Conservation (phyloP, 2,329 filamentous ascomycete species). For the Fusarium sp. region DNA sequence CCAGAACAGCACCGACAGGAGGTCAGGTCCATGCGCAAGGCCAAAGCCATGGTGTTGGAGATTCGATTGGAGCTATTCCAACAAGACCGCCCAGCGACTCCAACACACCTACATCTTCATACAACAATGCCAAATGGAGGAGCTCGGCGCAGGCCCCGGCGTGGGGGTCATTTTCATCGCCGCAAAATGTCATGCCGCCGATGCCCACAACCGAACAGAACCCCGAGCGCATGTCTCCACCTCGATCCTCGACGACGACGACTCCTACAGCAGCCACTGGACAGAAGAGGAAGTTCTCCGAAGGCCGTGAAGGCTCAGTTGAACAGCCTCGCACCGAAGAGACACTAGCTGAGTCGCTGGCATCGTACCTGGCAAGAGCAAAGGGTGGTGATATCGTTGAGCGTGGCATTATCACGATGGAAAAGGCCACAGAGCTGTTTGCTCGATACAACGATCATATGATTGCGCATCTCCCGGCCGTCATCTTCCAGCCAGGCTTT, state of each 20-base stretch:
- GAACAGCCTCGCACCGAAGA: slow-evolving; percentile 30
- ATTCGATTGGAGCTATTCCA: slow-evolving; percentile 21
- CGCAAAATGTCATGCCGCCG: slow-evolving; percentile 24
- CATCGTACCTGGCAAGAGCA: slow-evolving; percentile 39
- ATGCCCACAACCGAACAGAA: slow-evolving; percentile 25
- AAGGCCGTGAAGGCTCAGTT: slow-evolving; percentile 31
- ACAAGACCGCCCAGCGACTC: slow-evolving; percentile 22
- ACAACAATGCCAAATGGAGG: slow-evolving; percentile 25
- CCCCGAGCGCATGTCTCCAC: slow-evolving; percentile 23
- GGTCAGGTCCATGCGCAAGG: slow-evolving; percentile 19
- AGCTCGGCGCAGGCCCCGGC: slow-evolving; percentile 12
- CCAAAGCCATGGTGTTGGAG: slow-evolving; percentile 11
- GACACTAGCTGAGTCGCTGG: slow-evolving; percentile 31
- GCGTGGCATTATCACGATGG: slow-evolving; percentile 67
- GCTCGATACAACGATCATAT: slow-evolving; percentile 69
- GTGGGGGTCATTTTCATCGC: slow-evolving; percentile 33
- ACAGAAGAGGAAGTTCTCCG: slow-evolving; percentile 50
- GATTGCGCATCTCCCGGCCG: slow-evolving; percentile 69
- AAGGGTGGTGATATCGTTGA: slow-evolving; percentile 65
- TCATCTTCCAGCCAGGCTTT: slow-evolving; percentile 67
- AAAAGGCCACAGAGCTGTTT: slow-evolving; percentile 66
- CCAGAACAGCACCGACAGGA: slow-evolving; percentile 51
- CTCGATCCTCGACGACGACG: slow-evolving; percentile 15
- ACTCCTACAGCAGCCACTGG: slow-evolving; percentile 33
- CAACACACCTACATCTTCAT: slow-evolving; percentile 6